Evolutionary conservation across 2,329 filamentous ascomycete species (phyloP).

Genomic region (Amylocarpus encephaloides): DNA sequence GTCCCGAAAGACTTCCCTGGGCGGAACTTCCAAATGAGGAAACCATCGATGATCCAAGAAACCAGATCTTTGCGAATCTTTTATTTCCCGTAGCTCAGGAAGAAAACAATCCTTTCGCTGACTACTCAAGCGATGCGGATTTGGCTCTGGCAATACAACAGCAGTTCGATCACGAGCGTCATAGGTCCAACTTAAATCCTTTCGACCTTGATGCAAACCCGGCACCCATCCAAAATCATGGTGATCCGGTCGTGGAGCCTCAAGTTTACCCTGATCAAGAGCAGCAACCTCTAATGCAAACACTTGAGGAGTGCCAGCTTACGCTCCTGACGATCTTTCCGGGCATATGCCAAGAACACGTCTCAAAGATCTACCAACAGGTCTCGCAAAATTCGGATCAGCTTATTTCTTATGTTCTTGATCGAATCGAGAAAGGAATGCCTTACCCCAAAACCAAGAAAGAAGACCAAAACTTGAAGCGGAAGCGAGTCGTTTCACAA

Average conservation of each 20-base stretch:
- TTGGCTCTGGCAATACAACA: too few relatives aligned
- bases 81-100: too few relatives aligned
- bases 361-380: conserved; percentile 34
- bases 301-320: conserved; percentile 24
- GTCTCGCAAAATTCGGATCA: conserved; percentile 20
- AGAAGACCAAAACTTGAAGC: conserved; percentile 30
- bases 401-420: conserved; percentile 35
- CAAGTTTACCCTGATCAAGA: background rate
- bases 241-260: background rate
- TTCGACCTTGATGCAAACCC: too few relatives aligned
- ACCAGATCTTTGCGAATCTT: too few relatives aligned
- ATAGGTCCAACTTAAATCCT: too few relatives aligned
- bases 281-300: too few relatives aligned
- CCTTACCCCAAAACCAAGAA: conserved; percentile 40
- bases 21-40: too few relatives aligned
- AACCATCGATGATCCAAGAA: too few relatives aligned
- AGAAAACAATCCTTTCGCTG: too few relatives aligned
- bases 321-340: conserved; percentile 40
- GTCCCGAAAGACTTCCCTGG: too few relatives aligned
- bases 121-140: too few relatives aligned
- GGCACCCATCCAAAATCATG: background rate
- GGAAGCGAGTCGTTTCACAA: conserved; percentile 32
- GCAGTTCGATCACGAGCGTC: too few relatives aligned
- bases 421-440: conserved; percentile 34
- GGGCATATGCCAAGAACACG: conserved; percentile 38